Conservation (phyloP, 345 rosid genomes). For the Angophora floribunda region DNA sequence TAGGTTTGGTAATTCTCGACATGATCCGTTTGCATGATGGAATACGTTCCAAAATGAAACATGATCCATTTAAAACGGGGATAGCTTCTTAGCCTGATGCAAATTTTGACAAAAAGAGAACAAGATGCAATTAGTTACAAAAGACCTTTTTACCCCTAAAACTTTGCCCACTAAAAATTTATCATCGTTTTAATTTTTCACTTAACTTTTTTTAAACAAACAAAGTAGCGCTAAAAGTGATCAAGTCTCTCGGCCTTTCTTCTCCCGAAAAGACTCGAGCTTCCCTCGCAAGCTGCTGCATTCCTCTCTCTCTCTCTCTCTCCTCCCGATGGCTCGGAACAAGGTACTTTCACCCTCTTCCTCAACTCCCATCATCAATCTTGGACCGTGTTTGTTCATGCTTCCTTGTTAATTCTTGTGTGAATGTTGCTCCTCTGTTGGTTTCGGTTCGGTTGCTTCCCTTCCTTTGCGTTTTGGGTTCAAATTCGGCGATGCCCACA, state of each 20-base stretch:
- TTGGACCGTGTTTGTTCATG: not conserved
- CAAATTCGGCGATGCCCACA: not conserved
- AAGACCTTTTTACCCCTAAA: not conserved
- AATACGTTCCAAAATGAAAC: no score
- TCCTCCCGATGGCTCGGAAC: constrained; percentile 57
- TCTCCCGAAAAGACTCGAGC: not conserved
- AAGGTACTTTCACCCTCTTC: constrained; percentile 21
- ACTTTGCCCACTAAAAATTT: not conserved
- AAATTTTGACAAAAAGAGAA: no score
- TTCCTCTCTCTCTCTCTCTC: not conserved
- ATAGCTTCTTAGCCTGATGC: no score
- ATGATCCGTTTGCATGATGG: rapidly evolving
- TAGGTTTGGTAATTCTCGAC: rapidly evolving
- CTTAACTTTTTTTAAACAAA: not conserved
- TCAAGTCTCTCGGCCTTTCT: not conserved
- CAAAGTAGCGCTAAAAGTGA: not conserved
- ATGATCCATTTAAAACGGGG: no score
- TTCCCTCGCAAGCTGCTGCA: not conserved
- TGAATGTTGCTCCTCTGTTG: not conserved
- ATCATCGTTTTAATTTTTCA: not conserved
- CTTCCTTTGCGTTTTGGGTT: not conserved
- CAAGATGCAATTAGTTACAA: not conserved
- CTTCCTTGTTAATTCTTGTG: not conserved
- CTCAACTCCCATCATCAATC: not conserved
- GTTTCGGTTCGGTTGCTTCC: not conserved